Evolutionary conservation across 139 green algal species (phyloP).

Genomic region (Volvox reticuliferus): DNA sequence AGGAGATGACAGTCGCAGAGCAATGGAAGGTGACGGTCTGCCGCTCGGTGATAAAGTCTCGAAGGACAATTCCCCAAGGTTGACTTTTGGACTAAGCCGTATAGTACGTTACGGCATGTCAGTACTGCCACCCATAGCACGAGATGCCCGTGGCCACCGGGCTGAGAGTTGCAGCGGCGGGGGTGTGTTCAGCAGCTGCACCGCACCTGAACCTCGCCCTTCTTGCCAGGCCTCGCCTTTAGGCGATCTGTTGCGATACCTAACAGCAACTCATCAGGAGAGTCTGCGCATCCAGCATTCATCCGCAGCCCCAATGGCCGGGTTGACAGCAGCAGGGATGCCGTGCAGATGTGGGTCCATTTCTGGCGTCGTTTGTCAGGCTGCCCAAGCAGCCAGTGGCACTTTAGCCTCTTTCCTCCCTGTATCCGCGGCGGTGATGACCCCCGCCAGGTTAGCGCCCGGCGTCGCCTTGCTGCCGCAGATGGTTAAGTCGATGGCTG

Average conservation of each 20-base stretch:
- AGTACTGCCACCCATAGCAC: no score
- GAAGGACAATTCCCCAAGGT: no score
- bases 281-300: constrained; percentile 20
- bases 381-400: not conserved
- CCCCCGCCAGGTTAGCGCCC: not conserved
- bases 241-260: not conserved
- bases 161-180: no score
- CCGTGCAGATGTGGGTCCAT: not conserved
- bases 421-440: not conserved
- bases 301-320: not conserved
- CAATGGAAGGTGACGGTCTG: not conserved
- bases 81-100: no score
- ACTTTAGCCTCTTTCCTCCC: not conserved
- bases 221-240: not conserved
- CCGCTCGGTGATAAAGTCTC: no score
- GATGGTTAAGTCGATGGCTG: not conserved
- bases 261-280: not conserved
- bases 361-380: not conserved
- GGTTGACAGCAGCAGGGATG: not conserved
- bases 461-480: not conserved
- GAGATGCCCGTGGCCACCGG: no score
- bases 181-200: no score
- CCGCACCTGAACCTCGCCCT: no score
- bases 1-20: not conserved
- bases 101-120: no score